These are phyloP conservation scores for Cryptomeria japonica DNA, from an alignment of 75 land plant genomes.

Conservation along the genomic window DNA sequence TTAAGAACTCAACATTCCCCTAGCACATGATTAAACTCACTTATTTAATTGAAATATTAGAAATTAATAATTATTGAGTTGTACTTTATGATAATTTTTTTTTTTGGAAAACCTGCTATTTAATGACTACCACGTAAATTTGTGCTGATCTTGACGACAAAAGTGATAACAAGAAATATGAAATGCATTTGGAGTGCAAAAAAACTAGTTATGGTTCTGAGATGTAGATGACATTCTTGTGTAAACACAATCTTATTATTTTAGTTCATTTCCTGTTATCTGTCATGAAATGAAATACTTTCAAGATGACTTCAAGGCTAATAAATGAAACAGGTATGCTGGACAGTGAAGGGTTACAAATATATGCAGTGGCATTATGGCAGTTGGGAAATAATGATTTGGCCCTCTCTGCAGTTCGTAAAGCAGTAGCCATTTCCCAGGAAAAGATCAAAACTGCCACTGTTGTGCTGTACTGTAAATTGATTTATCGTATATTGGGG, in stretches of 20 bases:
- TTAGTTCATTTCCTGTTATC: not conserved
- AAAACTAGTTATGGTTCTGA: not conserved
- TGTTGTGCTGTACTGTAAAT: conserved; percentile 51
- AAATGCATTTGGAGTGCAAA: not conserved
- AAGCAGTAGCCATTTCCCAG: conserved; percentile 40
- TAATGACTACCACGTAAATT: not conserved
- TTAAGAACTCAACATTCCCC: too few species aligned
- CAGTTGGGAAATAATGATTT: conserved; percentile 49
- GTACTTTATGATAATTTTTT: not conserved
- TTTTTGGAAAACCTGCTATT: not conserved
- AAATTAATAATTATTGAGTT: not conserved
- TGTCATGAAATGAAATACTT: not conserved
- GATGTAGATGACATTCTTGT: not conserved
- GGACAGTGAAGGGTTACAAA: conserved; percentile 52
- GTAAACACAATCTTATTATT: not conserved
- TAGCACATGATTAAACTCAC: not conserved
- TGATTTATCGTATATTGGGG: conserved; percentile 58
- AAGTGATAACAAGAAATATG: not conserved
- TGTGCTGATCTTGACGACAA: not conserved
- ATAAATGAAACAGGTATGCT: conserved; percentile 41
- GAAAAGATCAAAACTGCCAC: conserved; percentile 22
- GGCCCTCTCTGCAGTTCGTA: conserved; percentile 40
- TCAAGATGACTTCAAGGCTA: not conserved
- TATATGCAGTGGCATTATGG: conserved; percentile 77
- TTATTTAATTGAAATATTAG: not conserved